Conservation (phyloP, 1,139 yeast genomes). For the Yamadazyma dendronema region DNA sequence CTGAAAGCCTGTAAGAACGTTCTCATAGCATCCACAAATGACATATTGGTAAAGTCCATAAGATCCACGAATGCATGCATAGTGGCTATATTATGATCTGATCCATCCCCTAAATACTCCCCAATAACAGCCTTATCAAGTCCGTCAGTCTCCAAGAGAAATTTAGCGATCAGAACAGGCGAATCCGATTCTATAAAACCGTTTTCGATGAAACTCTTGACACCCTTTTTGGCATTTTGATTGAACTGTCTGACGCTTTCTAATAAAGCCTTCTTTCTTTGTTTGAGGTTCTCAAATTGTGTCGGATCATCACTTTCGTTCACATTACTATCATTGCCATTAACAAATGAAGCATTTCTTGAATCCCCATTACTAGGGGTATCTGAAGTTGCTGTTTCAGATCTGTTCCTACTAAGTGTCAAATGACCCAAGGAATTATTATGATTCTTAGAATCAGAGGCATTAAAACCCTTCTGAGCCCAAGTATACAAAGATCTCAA, state of each 20-base stretch:
- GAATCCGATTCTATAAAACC: constrained; percentile 61
- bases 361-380: constrained; percentile 28
- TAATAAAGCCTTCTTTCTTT: constrained; percentile 74
- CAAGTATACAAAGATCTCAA: constrained; percentile 79
- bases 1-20: constrained; percentile 82
- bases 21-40: constrained; percentile 86
- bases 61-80: constrained; percentile 94
- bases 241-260: constrained; percentile 82
- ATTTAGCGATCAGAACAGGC: constrained; percentile 70
- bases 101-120: constrained; percentile 90
- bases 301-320: constrained; percentile 67
- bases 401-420: constrained; percentile 32
- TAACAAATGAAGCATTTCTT: constrained; percentile 34
- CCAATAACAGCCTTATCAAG: constrained; percentile 85
- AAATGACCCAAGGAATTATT: constrained; percentile 19
- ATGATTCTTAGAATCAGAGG: constrained; percentile 6
- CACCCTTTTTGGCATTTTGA: constrained; percentile 80
- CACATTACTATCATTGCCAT: constrained; percentile 18
- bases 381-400: constrained; percentile 43
- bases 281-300: constrained; percentile 83
- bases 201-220: constrained; percentile 56
- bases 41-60: constrained; percentile 68
- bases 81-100: constrained; percentile 68
- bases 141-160: constrained; percentile 74
- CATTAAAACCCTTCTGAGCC: constrained; percentile 71